Evolutionary conservation across 2,329 filamentous ascomycete genomes (phyloP), one percentile per base, ranked within the genome.

Genomic region (Exutisphaerella laricina): DNA sequence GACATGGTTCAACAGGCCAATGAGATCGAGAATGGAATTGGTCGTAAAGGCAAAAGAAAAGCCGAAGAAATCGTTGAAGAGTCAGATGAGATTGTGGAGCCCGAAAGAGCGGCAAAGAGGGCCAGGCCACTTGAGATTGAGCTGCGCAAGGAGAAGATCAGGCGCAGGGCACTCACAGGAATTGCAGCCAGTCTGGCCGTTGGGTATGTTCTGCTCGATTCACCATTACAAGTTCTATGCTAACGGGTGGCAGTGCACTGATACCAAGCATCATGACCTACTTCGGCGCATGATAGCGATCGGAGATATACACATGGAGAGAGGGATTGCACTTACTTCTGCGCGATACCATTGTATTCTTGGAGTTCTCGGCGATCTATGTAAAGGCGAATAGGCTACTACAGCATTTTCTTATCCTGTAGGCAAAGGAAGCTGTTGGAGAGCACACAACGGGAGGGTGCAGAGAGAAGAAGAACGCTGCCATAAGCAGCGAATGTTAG

Each of bases 131-230:
- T 88, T 1, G 85, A 92, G 62, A 78, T 85, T 32, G 84, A 92
- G 66, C 65, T 94, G 54, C 83, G 83, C 66, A 89, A 88, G 69
- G 84, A 94, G 68, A 85, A 82, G 60, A 87, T 96, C 53, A 83
- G 87, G 68, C 87, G 82, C 66, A 80, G 88, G 61, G 88, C 92
- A 34, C 71, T 95, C 48, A 76, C 94, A 50, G 90, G 92, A 45
- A 78, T 97, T 40, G 86, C 83, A 50, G 88, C 88, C 45, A 92
- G 87, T 34, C 75, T 96, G 63, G 87, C 86, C 44, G 77, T 96
- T 65, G 89, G 89, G 92, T 97, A 78, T 71, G 88, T 84, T 42
- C 21, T 34, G 8, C 20, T 13, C 16, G 8, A 25, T 21, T n/a
- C 10, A 39, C 32, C 31, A 7, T 16, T 18, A 39, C 20, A 25